A percentile compares a stretch with the other conserved stretches of the same genome.
Evolutionary conservation across 208 protist species (phyloP).

Genomic region (Blastocrithidia nonstop): DNA sequence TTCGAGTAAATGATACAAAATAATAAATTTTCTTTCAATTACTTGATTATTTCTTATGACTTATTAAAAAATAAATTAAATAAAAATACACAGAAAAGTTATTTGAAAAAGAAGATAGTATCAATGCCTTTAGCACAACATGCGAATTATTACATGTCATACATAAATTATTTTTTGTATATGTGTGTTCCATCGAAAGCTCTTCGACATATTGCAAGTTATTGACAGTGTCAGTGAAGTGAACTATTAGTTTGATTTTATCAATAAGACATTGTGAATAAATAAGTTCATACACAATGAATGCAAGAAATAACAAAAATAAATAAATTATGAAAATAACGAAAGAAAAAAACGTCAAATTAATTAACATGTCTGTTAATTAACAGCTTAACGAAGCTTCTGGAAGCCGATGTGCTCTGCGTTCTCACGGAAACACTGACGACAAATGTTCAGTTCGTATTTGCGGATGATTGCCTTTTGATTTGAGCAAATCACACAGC

Average conservation of each 20-base stretch:
- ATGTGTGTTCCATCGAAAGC: too few relatives aligned
- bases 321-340: conserved; percentile 1
- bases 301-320: not conserved
- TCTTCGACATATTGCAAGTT: too few relatives aligned
- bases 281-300: too few relatives aligned
- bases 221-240: too few relatives aligned
- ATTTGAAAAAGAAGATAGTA: too few relatives aligned
- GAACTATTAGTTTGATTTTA: too few relatives aligned
- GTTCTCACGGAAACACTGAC: conserved; percentile 91
- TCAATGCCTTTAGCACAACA: not conserved
- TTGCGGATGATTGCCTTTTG: conserved; percentile 89
- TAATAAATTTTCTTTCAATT: conserved; percentile 1
- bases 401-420: conserved; percentile 79
- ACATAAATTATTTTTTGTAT: too few relatives aligned
- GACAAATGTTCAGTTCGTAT: conserved; percentile 89
- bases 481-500: conserved; percentile 86
- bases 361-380: not conserved
- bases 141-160: not conserved
- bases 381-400: conserved; percentile 69
- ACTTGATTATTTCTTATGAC: too few relatives aligned
- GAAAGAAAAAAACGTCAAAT: not conserved
- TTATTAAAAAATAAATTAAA: too few relatives aligned
- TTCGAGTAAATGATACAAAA: not conserved
- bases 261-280: too few relatives aligned
- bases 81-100: not conserved